Base-by-base conservation (phyloP, 2,329 filamentous ascomycete genomes). In the Penicillium sp. region DNA sequence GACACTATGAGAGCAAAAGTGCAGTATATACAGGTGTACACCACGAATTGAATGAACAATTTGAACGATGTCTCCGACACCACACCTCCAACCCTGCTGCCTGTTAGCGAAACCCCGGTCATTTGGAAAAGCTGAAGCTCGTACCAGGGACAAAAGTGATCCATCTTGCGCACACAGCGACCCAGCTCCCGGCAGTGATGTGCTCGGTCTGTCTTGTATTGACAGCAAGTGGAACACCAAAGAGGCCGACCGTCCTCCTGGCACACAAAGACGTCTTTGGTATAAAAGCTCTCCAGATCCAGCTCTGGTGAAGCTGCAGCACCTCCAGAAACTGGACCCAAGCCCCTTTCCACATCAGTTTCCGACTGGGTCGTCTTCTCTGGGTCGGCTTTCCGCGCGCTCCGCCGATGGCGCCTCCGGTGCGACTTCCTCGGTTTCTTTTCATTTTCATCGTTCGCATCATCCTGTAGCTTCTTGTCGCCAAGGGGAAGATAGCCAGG, bases 141-240 rank as follows among this genome's bases (percentile, higher is more conserved):
- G 34, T 71, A 81, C 85, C 86, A 97, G 0, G 93, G 94, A 67
- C 94, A 99, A 66, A 92, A 94, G 69, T 97, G 93, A 60, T 97
- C 93, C 89, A 97, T 94, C 67, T 94, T 94, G 39, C 83, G 78
- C 21, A 96, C 89, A 67, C 93, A 97, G 42, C 91, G 83, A 47
- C 85, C 85, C 11, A 94, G 78, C 68, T 96, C 90, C 49, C 87
- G 87, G 67, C 89, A 95, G 73, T 97, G 93, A 70, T 96, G 92
- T 2, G 89, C 84, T 3, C 93, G 83, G 67, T 97, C 93, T 0
- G 89, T 86, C 72, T 97, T 97, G 85, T 90, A 96, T 60, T 88
- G 90, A 52, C 84, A 84, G 71, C 93, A 99, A 49, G 85, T 83
- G 4, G 86, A 87, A 75, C 93, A 99, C 86, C 91, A 97, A 31